Evolutionary conservation across 176 grass and related monocot species (phyloP).

Genomic region (Bothriochloa decipiens): DNA sequence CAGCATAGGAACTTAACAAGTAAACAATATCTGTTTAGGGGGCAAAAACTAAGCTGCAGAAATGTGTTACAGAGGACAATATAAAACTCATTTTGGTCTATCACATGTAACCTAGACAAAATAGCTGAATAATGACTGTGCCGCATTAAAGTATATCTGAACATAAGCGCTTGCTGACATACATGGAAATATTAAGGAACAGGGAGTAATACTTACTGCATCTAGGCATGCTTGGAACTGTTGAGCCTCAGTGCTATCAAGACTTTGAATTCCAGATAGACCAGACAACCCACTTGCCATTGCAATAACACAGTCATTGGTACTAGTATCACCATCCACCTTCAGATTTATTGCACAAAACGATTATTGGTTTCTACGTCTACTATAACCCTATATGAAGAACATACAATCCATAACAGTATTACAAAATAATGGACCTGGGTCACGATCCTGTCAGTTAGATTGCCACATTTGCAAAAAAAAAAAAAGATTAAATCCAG

Average conservation of each 20-base stretch:
- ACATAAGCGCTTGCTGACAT: background rate
- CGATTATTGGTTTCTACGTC: background rate
- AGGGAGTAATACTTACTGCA: conserved; percentile 63
- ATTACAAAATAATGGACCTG: background rate
- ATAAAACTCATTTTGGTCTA: background rate
- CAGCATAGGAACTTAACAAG: conserved; percentile 20
- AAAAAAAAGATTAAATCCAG: conserved; percentile 13
- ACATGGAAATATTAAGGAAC: conserved; percentile 11
- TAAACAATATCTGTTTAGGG: background rate
- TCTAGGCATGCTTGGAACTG: conserved; percentile 90
- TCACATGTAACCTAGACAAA: background rate
- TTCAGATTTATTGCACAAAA: conserved; percentile 50
- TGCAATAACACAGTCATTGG: conserved; percentile 97
- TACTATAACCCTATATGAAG: conserved; percentile 20
- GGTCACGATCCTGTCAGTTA: background rate
- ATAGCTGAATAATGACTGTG: background rate
- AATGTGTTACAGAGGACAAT: background rate
- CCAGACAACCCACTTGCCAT: conserved; percentile 93
- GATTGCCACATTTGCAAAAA: conserved; percentile 21
- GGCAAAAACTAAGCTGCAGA: background rate
- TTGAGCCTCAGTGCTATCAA: conserved; percentile 75
- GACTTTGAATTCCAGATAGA: conserved; percentile 58
- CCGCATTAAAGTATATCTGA: conserved; percentile 22
- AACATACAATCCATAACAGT: background rate
- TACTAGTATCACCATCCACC: conserved; percentile 99